Evolutionary conservation across 768 basidiomycete species (phyloP).

Genomic region (Chiua virens): DNA sequence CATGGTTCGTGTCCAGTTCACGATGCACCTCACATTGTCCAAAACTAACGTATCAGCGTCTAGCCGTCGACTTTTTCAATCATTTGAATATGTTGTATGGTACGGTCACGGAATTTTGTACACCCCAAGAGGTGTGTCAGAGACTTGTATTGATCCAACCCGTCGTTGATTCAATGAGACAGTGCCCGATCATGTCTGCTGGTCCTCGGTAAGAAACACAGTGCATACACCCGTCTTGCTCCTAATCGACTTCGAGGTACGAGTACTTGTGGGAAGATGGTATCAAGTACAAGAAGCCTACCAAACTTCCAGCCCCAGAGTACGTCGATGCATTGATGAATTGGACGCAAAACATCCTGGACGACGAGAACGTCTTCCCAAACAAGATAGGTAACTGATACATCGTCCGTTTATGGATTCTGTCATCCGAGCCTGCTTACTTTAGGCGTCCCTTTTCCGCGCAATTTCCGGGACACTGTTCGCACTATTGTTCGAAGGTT

Average conservation of each 20-base stretch:
- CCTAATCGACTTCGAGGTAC: slow-evolving; percentile 53
- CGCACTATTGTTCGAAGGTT: slow-evolving; percentile 89
- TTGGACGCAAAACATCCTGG: slow-evolving; percentile 91
- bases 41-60: slow-evolving; percentile 1
- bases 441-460: slow-evolving; percentile 86
- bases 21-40: not conserved
- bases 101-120: slow-evolving; percentile 97
- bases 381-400: slow-evolving; percentile 79
- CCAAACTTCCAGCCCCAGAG: slow-evolving; percentile 92
- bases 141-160: slow-evolving; percentile 1
- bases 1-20: slow-evolving; percentile 69
- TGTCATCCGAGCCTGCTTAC: slow-evolving; percentile 1
- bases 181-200: slow-evolving; percentile 98
- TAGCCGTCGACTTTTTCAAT: slow-evolving; percentile 99
- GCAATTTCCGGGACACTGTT: slow-evolving; percentile 86
- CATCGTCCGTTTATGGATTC: not conserved
- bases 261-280: slow-evolving; percentile 97
- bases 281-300: slow-evolving; percentile 80
- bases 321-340: slow-evolving; percentile 99
- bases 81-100: slow-evolving; percentile 99
- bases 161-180: slow-evolving; percentile 9
- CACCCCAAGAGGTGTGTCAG: slow-evolving; percentile 74
- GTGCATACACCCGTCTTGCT: not conserved
- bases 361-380: slow-evolving; percentile 91
- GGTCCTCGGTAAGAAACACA: slow-evolving; percentile 71